Base-by-base conservation (phyloP, 148 eudicot genomes). In the Vaccinium corymbosum region DNA sequence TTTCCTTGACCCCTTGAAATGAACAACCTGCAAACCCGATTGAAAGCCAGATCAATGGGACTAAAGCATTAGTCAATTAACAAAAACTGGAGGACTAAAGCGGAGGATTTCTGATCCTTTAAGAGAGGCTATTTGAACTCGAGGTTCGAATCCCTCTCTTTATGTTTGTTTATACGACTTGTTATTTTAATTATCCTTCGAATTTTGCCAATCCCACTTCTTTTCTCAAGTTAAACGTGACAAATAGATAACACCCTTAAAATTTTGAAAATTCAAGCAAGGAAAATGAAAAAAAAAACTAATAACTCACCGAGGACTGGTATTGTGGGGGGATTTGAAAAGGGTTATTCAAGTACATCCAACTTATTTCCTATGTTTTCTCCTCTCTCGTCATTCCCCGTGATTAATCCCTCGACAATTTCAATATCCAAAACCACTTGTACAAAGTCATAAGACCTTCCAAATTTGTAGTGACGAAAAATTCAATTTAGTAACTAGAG, bases 1-100 rank as follows among this genome's bases (percentile, higher is more conserved):
- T 82, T 94, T 96, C 89, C 99, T 91, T 22, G 97, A 97, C 71
- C 99, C 99, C 91, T 97, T 97, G 85, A 94, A 97, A 85, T 97
- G 99, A 86, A 97, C 93, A 6, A 93, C 98, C 97, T 97, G 91
- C 57, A 79, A 80, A 57, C 62, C 61, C 61, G 25, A 68, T 81
- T 49, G 27, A 76, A 20, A 76, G 79, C 79, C 29, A 76, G 17
- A 76, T 14, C 27, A 6, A 25, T 27, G 42, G 73, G 38, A 68
- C 11, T 66, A 66, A 25, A 66, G 32, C 32, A 5, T 6, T 13
- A 64, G 32, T 27, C 35, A 25, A 27, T 68, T n/a, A 27, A 27
- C 4, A 29, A 29, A 68, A 66, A 66, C 5, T 35, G 13, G 42
- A 68, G 3, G 38, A 68, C 35, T 2, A 68, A 25, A 13, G 73